Base-by-base conservation (phyloP, 176 grass and related monocot species). In the Rhynchospora tenuis region DNA sequence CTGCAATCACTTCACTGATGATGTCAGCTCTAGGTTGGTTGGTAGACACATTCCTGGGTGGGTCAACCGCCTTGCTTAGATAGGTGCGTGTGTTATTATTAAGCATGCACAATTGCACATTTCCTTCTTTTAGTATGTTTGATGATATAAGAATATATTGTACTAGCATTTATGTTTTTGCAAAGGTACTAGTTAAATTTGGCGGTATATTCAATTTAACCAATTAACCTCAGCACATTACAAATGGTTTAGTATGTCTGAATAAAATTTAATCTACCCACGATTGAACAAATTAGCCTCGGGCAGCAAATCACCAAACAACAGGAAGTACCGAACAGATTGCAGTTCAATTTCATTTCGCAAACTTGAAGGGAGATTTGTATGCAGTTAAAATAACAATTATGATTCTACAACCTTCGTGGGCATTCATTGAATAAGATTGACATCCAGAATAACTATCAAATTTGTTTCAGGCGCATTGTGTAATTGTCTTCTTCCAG, bases 401-500 rank as follows among this genome's bases (percentile, higher is more conserved):
- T 76, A 28, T 76, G 23, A 16, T 29, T 76, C 7, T 11, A 55
- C 13, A 76, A 76, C 17, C 67, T 28, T 55, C 3, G 14, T 52
- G 27, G 24, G 23, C 47, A 28, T 75, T 75, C n/a, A 27, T 75
- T 52, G 8, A 26, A 54, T 17, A 52, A 75, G 14, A 55, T 28
- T 17, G 14, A 55, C 24, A 28, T 29, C 15, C 27, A 54, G 54
- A 76, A 28, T 16, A 54, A 29, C 70, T 76, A 71, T 76, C 23
- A 23, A 76, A 28, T 54, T 55, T 76, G 38, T 87, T 90, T 86
- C 85, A 95, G 91, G 96, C 10, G 86, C 86, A 16, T 79, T 99
- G 87, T 95, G 91, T 89, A 95, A 95, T 76, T 99, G 96, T 72
- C 93, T 99, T 91, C 83, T 99, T 62, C 95, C 95, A 84, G 95